Conservation (phyloP, 176 grass and related monocot genomes). For the Panicum miliaceum region DNA sequence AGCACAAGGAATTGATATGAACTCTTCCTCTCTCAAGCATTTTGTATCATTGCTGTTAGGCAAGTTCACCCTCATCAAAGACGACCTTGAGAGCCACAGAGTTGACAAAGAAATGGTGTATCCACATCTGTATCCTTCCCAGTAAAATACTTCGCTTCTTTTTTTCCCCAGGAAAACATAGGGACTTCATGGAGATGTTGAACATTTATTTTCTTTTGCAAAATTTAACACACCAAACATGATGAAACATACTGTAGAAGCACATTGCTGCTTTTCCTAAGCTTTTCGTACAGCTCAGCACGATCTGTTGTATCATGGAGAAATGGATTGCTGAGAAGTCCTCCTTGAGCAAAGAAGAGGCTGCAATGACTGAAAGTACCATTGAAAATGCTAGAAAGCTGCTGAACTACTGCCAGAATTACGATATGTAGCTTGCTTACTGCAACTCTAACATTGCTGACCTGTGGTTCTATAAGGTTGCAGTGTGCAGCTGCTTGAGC, state of each 20-base stretch:
- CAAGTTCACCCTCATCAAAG: conserved; percentile 65
- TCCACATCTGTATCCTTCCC: conserved; percentile 75
- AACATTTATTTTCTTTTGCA: conserved; percentile 29
- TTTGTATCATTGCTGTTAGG: conserved; percentile 62
- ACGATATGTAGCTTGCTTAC: conserved; percentile 37
- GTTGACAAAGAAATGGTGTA: conserved; percentile 43
- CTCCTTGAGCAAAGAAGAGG: conserved; percentile 22
- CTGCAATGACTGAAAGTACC: conserved; percentile 13
- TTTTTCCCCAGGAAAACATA: not conserved
- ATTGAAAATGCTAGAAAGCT: conserved; percentile 52
- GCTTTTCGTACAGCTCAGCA: conserved; percentile 53
- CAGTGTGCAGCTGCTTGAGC: not conserved
- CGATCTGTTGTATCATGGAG: conserved; percentile 65
- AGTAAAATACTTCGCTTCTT: conserved; percentile 9
- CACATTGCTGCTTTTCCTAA: conserved; percentile 44
- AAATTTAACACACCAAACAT: conserved; percentile 15
- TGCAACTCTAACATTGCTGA: conserved; percentile 19
- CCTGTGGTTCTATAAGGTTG: not conserved
- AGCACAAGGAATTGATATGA: conserved; percentile 39
- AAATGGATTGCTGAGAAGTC: conserved; percentile 62
- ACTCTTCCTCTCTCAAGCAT: conserved; percentile 38
- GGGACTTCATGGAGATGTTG: not conserved
- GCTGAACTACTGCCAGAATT: conserved; percentile 65
- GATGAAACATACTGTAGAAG: not conserved
- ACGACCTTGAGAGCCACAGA: conserved; percentile 63